Percentiles rank a stretch among this genome's conserved stretches.
These are phyloP conservation scores for Chalara sp. DNA, from an alignment of 2,329 filamentous ascomycete genomes.

Conservation along the genomic window DNA sequence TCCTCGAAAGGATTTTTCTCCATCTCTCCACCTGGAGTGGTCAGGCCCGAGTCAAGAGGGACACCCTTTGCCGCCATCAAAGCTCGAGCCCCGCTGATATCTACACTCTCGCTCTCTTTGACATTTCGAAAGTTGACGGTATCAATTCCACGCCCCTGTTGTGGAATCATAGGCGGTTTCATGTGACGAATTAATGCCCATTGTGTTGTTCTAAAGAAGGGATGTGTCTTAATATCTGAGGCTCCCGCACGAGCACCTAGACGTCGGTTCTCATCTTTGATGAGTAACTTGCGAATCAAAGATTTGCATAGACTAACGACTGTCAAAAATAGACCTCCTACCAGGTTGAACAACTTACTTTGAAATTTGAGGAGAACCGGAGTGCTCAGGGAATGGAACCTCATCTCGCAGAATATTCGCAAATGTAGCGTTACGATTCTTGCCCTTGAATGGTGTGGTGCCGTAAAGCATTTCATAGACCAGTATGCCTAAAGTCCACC, in stretches of 20 bases:
- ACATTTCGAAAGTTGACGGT: conserved; percentile 97
- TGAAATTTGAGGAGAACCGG: conserved; percentile 76
- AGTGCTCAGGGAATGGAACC: conserved; percentile 89
- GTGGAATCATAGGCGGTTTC: conserved; percentile 95
- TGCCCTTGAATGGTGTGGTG: conserved; percentile 97
- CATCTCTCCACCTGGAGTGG: conserved; percentile 76
- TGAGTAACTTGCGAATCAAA: conserved; percentile 89
- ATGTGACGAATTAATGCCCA: conserved; percentile 96
- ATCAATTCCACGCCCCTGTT: conserved; percentile 83
- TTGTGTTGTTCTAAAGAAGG: conserved; percentile 92
- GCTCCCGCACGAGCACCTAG: conserved; percentile 91
- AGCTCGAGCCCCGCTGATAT: conserved; percentile 56
- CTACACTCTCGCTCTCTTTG: conserved; percentile 93
- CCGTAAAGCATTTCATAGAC: conserved; percentile 99
- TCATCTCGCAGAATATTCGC: conserved; percentile 95
- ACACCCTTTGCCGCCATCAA: conserved; percentile 62
- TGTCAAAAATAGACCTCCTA: conserved; percentile 25
- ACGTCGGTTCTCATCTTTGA: conserved; percentile 94
- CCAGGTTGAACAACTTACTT: conserved; percentile 57
- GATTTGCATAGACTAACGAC: conserved; percentile 80
- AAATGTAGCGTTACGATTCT: conserved; percentile 97
- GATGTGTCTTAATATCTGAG: conserved; percentile 92
- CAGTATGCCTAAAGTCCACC: conserved; percentile 97
- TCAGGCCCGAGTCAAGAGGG: conserved; percentile 76
- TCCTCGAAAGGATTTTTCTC: conserved; percentile 89